Conservation (phyloP, 305 asterid genomes). For the Lippia alba region DNA sequence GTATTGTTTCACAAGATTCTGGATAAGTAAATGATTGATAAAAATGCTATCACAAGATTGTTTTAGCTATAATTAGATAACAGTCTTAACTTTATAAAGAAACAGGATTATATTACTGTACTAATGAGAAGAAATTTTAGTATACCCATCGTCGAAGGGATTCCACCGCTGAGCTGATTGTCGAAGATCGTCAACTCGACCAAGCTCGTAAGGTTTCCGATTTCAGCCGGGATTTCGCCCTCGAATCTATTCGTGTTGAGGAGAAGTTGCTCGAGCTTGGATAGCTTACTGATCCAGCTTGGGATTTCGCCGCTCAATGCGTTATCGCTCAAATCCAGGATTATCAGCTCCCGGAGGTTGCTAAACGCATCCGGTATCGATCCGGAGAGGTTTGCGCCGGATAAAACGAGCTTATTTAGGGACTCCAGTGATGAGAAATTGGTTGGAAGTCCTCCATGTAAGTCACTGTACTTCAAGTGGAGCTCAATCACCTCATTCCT, state of each 20-base stretch:
- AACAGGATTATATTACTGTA: no score
- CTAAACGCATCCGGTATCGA: constrained; percentile 45
- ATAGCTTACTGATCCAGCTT: constrained; percentile 34
- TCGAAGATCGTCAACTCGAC: constrained; percentile 45
- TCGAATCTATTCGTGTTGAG: constrained; percentile 49
- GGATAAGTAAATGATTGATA: no score
- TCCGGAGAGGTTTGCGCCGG: constrained; percentile 60
- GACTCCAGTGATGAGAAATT: constrained; percentile 50
- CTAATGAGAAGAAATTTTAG: no score
- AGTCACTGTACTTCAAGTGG: constrained; percentile 53
- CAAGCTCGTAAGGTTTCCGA: constrained; percentile 49
- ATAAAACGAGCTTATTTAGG: constrained; percentile 45
- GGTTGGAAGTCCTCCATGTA: constrained; percentile 48
- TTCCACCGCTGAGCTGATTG: constrained; percentile 52
- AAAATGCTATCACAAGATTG: neutral
- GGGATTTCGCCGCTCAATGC: constrained; percentile 59
- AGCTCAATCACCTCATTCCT: constrained; percentile 47
- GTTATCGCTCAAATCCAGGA: constrained; percentile 57
- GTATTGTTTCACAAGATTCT: neutral
- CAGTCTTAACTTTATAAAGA: no score
- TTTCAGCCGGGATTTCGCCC: constrained; percentile 48
- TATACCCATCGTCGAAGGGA: constrained; percentile 42
- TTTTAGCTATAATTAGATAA: neutral
- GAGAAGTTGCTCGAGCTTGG: constrained; percentile 43
- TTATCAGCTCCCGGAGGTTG: constrained; percentile 35